These are phyloP conservation scores for Persicaria tinctoria DNA, from an alignment of 148 eudicot genomes.

Conservation along the genomic window DNA sequence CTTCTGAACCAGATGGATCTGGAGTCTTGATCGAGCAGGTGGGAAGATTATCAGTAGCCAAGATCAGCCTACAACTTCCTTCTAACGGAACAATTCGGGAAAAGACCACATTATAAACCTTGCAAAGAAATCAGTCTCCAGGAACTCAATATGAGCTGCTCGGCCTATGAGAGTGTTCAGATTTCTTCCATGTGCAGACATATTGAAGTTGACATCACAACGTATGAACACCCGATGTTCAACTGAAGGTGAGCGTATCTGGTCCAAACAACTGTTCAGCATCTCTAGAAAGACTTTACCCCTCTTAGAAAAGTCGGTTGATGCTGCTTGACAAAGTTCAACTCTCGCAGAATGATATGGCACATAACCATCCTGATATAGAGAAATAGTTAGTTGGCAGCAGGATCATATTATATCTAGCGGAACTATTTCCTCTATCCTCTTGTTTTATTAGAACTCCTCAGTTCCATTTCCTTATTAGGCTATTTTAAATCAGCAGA, in stretches of 20 bases:
- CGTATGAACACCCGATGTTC: conserved; percentile 57
- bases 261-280: conserved; percentile 83
- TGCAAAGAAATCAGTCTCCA: conserved; percentile 86
- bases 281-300: conserved; percentile 76
- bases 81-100: conserved; percentile 63
- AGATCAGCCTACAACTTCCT: background rate
- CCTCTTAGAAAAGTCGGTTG: conserved; percentile 71
- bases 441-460: background rate
- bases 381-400: background rate
- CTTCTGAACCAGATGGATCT: background rate
- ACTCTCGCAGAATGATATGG: conserved; percentile 98
- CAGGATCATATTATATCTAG: background rate
- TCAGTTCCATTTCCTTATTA: background rate
- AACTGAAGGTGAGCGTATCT: conserved; percentile 70
- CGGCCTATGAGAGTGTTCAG: conserved; percentile 89
- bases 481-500: background rate
- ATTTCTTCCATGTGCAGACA: conserved; percentile 72
- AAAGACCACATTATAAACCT: conserved; percentile 96
- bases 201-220: conserved; percentile 89
- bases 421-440: background rate
- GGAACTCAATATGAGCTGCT: conserved; percentile 95
- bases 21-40: too few relatives aligned
- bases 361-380: conserved; percentile 87
- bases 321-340: conserved; percentile 74
- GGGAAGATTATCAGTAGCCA: background rate